phyloP scores from a whole-genome alignment of 768 basidiomycete genomes.

The Calocera cornea region DNA sequence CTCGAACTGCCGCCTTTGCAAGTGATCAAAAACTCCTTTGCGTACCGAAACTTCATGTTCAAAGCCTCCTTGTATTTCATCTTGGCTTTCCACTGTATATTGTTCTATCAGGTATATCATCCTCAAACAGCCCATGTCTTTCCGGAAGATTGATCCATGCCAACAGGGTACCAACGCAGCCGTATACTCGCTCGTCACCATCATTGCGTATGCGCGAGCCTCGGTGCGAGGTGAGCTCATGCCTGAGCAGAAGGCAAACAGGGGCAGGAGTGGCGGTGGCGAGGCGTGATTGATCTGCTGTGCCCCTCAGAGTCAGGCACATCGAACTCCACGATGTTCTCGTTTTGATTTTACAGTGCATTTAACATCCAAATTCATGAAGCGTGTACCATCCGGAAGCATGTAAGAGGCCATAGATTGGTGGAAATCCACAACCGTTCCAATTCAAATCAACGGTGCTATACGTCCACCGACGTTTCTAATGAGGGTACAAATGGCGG shows the following conservation, averaged over 20 bases:
- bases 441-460: no score
- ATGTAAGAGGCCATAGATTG: no score
- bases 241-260: slow-evolving; percentile 48
- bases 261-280: slow-evolving; percentile 35
- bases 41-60: slow-evolving; percentile 28
- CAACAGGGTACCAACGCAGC: slow-evolving; percentile 69
- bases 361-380: no score
- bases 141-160: not conserved
- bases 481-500: no score
- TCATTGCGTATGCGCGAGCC: slow-evolving; percentile 52
- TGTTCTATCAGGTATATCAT: slow-evolving; percentile 58
- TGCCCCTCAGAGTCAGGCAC: no score
- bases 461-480: no score
- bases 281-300: slow-evolving; percentile 2
- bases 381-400: no score
- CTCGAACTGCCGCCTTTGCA: slow-evolving; percentile 59
- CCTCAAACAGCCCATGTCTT: not conserved
- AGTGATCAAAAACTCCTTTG: slow-evolving; percentile 9
- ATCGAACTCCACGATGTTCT: no score
- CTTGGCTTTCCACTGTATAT: slow-evolving; percentile 43
- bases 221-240: slow-evolving; percentile 54
- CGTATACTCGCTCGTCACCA: slow-evolving; percentile 64
- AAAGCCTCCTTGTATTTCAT: slow-evolving; percentile 49
- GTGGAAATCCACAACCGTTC: no score
- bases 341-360: no score